These are phyloP conservation scores for Allomyces macrogynus DNA, from an alignment of 192 early-diverging fungal genomes.

Conservation along the genomic window DNA sequence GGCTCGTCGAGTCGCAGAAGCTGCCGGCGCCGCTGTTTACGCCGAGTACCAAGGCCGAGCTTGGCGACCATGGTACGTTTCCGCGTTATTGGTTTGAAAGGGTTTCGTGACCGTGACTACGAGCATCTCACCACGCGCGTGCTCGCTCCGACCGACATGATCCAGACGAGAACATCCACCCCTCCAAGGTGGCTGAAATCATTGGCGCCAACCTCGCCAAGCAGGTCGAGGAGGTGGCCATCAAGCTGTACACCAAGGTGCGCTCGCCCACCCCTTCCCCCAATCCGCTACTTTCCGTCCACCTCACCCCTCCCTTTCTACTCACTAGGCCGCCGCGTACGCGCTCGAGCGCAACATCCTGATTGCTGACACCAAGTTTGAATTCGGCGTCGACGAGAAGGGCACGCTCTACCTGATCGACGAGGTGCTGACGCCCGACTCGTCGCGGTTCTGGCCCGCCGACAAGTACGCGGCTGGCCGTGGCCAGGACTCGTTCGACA, in stretches of 20 bases:
- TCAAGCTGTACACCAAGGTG: conserved; percentile 60
- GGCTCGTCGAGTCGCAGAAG: conserved; percentile 64
- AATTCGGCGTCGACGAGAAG: conserved; percentile 82
- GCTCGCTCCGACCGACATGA: conserved; percentile 1
- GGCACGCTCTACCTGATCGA: conserved; percentile 73
- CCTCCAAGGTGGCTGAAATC: conserved; percentile 58
- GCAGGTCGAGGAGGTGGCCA: conserved; percentile 47
- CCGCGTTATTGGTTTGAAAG: not conserved
- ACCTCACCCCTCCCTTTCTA: too few relatives aligned
- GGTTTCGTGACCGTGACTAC: not conserved
- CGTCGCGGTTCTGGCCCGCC: conserved; percentile 92
- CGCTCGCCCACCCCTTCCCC: not conserved
- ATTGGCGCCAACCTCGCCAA: conserved; percentile 62
- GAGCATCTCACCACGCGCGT: not conserved
- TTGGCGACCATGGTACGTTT: conserved; percentile 70
- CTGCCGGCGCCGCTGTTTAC: conserved; percentile 74
- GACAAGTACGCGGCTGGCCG: conserved; percentile 54
- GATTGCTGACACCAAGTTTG: conserved; percentile 99
- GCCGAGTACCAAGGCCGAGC: conserved; percentile 96
- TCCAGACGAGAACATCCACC: conserved; percentile 96
- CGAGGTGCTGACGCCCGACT: conserved; percentile 97
- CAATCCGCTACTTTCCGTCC: not conserved
- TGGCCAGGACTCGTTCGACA: conserved; percentile 79
- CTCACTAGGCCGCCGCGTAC: conserved; percentile 59
- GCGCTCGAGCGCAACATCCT: conserved; percentile 72